Conservation (phyloP, 306 rosid species). For the Lablab purpureus region DNA sequence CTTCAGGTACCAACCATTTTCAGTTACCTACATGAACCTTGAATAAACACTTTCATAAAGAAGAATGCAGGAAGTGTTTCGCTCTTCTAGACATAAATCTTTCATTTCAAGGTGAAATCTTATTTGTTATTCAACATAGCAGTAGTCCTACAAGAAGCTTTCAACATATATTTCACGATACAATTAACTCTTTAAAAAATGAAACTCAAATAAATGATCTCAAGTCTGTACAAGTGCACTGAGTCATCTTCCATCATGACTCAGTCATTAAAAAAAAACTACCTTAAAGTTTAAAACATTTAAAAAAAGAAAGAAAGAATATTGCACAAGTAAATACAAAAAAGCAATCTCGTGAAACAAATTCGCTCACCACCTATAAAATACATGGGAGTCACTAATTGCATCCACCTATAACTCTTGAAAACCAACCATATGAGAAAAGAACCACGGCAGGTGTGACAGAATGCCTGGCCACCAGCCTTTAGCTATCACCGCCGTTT, state of each 20-base stretch:
- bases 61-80: neutral
- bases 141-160: constrained; percentile 20
- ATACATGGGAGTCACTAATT: constrained; percentile 49
- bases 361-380: constrained; percentile 55
- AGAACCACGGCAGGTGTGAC: constrained; percentile 54
- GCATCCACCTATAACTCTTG: constrained; percentile 57
- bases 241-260: constrained; percentile 51
- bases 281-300: constrained; percentile 41
- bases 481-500: constrained; percentile 55
- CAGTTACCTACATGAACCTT: constrained; percentile 1
- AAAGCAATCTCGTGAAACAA: constrained; percentile 56
- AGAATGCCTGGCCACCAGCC: constrained; percentile 58
- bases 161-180: constrained; percentile 16
- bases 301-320: constrained; percentile 34
- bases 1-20: neutral
- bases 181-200: constrained; percentile 27
- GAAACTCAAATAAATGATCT: constrained; percentile 42
- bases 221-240: constrained; percentile 53
- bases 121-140: neutral
- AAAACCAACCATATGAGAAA: constrained; percentile 53
- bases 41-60: neutral
- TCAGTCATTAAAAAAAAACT: constrained; percentile 44
- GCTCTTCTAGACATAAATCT: neutral
- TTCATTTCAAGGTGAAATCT: neutral
- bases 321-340: constrained; percentile 51